Percentiles rank a stretch among this genome's conserved stretches.
Conservation (phyloP, 306 rosid genomes). For the Trifolium dubium region DNA sequence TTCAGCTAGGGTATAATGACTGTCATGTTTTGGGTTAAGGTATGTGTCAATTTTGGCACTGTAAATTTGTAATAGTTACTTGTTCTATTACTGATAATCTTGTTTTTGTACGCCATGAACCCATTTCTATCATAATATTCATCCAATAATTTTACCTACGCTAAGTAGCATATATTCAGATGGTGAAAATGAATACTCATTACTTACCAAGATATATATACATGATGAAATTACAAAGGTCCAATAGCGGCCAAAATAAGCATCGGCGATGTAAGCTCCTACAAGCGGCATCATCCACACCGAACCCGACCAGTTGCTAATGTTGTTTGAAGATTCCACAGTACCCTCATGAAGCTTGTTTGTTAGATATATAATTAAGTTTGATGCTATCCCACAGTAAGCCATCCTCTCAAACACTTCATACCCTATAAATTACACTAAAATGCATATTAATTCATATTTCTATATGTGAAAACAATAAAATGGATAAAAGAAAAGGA, state of each 20-base stretch:
- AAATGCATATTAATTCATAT: neutral
- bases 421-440: constrained; percentile 47
- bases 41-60: neutral
- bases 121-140: neutral
- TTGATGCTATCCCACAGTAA: constrained; percentile 68
- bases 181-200: neutral
- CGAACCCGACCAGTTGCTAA: constrained; percentile 74
- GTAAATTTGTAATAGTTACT: neutral
- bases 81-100: neutral
- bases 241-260: constrained; percentile 69
- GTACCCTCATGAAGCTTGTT: constrained; percentile 73
- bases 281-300: constrained; percentile 69
- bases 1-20: too few relatives aligned
- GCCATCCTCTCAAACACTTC: constrained; percentile 94
- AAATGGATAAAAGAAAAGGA: neutral
- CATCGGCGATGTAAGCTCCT: constrained; percentile 74
- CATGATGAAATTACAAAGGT: constrained; percentile 65
- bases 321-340: constrained; percentile 67
- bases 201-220: constrained; percentile 63
- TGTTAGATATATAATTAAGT: constrained; percentile 67
- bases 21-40: too few relatives aligned
- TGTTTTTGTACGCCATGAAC: neutral
- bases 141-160: neutral
- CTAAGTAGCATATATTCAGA: neutral
- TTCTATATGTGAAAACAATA: neutral